Percentiles rank a stretch among this genome's conserved stretches.
These are phyloP conservation scores for Chaetomium globosum DNA, from an alignment of 2,329 filamentous ascomycete species.

Conservation along the genomic window DNA sequence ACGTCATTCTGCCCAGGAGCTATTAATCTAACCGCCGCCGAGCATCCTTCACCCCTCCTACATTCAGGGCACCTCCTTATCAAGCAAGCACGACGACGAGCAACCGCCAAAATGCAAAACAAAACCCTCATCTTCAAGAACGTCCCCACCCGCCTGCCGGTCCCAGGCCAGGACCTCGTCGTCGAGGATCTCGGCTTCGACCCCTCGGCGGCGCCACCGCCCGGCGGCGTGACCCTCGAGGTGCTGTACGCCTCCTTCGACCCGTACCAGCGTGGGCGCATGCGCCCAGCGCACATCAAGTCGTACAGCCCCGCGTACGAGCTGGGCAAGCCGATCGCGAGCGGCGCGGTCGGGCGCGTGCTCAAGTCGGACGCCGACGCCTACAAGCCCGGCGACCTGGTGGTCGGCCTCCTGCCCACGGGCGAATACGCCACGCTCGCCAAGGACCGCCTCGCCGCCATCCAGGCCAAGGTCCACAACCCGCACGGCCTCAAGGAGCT, in stretches of 20 bases:
- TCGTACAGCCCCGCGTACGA: slow-evolving; percentile 69
- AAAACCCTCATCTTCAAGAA: slow-evolving; percentile 75
- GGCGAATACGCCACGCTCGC: slow-evolving; percentile 69
- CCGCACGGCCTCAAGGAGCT: slow-evolving; percentile 64
- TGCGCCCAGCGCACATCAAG: slow-evolving; percentile 66
- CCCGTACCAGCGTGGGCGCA: slow-evolving; percentile 80
- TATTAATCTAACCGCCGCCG: background rate
- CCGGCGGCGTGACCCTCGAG: slow-evolving; percentile 69
- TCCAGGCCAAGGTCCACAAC: slow-evolving; percentile 64
- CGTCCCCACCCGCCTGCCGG: slow-evolving; percentile 66
- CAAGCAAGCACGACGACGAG: background rate
- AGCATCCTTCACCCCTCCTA: background rate
- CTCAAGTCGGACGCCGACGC: slow-evolving; percentile 64
- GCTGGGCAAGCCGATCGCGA: slow-evolving; percentile 65
- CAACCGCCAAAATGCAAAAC: slow-evolving; percentile 51
- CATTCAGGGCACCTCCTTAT: background rate
- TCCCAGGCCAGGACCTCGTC: slow-evolving; percentile 69
- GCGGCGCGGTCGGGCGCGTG: slow-evolving; percentile 66
- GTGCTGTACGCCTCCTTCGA: slow-evolving; percentile 77
- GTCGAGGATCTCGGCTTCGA: slow-evolving; percentile 71
- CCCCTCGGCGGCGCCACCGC: slow-evolving; percentile 58
- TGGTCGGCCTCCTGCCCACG: slow-evolving; percentile 60
- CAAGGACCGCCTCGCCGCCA: slow-evolving; percentile 43
- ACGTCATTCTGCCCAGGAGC: background rate
- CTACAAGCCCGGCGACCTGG: slow-evolving; percentile 68